Evolutionary conservation across 2,329 filamentous ascomycete genomes (phyloP).

Genomic region (Rhynchosporium secalis): DNA sequence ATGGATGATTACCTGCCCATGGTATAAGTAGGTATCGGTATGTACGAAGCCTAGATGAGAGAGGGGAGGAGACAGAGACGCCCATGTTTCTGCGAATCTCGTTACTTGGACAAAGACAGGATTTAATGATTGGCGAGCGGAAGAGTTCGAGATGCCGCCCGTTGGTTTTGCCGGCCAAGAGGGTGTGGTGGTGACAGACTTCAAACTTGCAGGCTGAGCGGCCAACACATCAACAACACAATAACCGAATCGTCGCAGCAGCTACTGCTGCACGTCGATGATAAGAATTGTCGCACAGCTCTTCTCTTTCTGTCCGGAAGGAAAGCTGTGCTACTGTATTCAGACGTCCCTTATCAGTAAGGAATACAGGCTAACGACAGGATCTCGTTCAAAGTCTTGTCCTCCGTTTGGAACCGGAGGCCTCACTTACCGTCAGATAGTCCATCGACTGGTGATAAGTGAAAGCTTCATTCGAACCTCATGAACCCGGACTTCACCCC

Average conservation of each 20-base stretch:
- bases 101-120: background rate
- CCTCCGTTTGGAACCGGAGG: background rate
- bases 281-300: slow-evolving; percentile 6
- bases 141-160: background rate
- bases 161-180: slow-evolving; percentile 1
- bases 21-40: background rate
- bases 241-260: background rate
- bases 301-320: background rate
- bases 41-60: background rate
- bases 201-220: background rate
- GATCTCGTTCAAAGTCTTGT: too few species aligned
- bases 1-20: too few species aligned
- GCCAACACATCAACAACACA: background rate
- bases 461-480: background rate
- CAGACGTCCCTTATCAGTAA: background rate
- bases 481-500: background rate
- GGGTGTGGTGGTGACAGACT: slow-evolving; percentile 11
- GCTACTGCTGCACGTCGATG: background rate
- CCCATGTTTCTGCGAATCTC: background rate
- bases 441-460: background rate
- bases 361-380: background rate
- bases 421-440: slow-evolving; percentile 1
- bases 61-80: background rate
- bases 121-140: background rate
- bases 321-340: background rate